Percentiles rank a stretch among this genome's conserved stretches.
Conservation (phyloP, 768 basidiomycete species). For the Pleurotus tuber-regium region DNA sequence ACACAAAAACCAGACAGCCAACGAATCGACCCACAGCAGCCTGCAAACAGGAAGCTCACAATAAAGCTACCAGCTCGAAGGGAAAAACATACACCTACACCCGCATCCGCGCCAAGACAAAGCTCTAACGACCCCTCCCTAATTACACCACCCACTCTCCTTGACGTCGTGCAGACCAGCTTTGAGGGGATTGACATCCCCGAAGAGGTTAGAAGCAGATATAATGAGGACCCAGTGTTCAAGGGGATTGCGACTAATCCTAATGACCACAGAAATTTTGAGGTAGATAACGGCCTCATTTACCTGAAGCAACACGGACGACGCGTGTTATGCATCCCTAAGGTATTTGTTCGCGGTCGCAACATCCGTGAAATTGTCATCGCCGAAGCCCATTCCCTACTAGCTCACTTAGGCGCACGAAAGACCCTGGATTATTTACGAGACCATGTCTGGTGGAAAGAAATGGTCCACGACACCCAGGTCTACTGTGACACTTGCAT, state of each 20-base stretch:
- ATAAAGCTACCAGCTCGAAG: too few species aligned
- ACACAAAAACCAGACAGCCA: neutral
- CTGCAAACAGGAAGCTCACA: too few species aligned
- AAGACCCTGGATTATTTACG: slow-evolving; percentile 30
- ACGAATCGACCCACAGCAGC: too few species aligned
- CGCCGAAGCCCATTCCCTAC: slow-evolving; percentile 17
- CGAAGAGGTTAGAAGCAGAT: slow-evolving; percentile 8
- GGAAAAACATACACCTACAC: neutral
- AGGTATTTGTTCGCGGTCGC: slow-evolving; percentile 8
- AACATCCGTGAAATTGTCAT: slow-evolving; percentile 28
- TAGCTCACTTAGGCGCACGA: slow-evolving; percentile 26
- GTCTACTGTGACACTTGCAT: slow-evolving; percentile 26
- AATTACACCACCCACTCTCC: neutral
- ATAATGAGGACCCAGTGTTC: slow-evolving; percentile 22
- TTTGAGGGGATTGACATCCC: slow-evolving; percentile 13
- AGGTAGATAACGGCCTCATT: slow-evolving; percentile 13
- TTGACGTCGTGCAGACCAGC: neutral
- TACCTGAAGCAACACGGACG: slow-evolving; percentile 14
- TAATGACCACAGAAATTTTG: slow-evolving; percentile 18
- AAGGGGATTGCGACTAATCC: slow-evolving; percentile 14
- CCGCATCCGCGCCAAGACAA: too few species aligned
- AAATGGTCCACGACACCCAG: slow-evolving; percentile 22
- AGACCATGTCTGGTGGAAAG: slow-evolving; percentile 20
- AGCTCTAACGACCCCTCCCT: neutral
- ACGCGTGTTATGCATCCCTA: slow-evolving; percentile 18